Evolutionary conservation across 768 basidiomycete species (phyloP).

Genomic region (Rhodotorula graminis): DNA sequence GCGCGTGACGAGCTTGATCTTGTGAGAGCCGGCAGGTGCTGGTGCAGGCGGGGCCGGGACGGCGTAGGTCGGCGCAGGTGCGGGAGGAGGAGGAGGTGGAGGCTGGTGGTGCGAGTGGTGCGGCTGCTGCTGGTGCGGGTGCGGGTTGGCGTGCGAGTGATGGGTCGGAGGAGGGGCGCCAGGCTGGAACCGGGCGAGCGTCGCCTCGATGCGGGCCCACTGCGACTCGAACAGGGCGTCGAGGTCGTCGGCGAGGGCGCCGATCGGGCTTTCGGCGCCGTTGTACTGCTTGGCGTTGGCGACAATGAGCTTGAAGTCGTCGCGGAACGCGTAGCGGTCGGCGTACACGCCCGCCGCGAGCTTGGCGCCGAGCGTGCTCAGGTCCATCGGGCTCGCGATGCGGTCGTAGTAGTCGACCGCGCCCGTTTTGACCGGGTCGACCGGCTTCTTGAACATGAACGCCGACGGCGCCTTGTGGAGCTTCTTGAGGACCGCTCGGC

Average conservation of each 20-base stretch:
- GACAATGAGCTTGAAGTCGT: conserved; percentile 83
- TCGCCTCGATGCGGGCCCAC: conserved; percentile 83
- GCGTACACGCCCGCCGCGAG: conserved; percentile 79
- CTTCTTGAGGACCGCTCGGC: conserved; percentile 58
- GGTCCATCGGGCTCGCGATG: conserved; percentile 90
- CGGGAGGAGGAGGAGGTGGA: neutral
- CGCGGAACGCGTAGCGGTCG: conserved; percentile 73
- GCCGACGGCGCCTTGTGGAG: conserved; percentile 69
- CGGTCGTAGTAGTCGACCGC: conserved; percentile 65
- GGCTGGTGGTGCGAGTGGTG: neutral
- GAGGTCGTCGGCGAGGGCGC: conserved; percentile 67
- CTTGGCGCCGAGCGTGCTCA: conserved; percentile 80
- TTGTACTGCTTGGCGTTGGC: conserved; percentile 85
- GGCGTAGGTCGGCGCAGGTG: neutral
- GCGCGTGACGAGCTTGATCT: neutral
- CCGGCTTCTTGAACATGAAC: conserved; percentile 72
- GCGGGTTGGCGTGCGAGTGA: neutral
- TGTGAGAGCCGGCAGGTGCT: neutral
- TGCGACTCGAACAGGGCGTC: conserved; percentile 80
- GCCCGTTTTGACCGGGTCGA: conserved; percentile 48
- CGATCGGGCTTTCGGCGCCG: conserved; percentile 61
- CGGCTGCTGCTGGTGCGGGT: neutral
- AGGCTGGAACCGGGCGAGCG: conserved; percentile 55
- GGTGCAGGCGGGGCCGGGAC: neutral
- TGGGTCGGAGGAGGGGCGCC: neutral